Conservation (phyloP, 176 grass and related monocot species). For the Pontederia crassipes region DNA sequence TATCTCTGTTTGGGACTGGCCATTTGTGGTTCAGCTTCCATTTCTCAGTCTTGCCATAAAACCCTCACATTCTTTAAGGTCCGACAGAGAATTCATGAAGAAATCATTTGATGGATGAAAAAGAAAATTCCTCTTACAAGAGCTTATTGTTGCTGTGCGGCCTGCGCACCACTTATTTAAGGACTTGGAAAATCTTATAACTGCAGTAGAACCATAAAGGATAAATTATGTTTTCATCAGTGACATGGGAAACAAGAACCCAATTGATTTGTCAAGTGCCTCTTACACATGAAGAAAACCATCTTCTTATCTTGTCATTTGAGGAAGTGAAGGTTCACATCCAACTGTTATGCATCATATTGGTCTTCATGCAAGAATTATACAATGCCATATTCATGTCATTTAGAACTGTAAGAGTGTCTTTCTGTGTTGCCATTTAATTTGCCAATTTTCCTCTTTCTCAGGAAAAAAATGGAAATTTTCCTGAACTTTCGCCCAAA, state of each 20-base stretch:
- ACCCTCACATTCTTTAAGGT: constrained; percentile 63
- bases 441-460: constrained; percentile 6
- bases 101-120: constrained; percentile 94
- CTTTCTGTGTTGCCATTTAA: constrained; percentile 25
- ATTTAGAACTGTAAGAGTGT: constrained; percentile 44
- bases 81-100: constrained; percentile 77
- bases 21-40: constrained; percentile 56
- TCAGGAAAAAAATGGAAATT: constrained; percentile 39
- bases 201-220: constrained; percentile 26
- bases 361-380: constrained; percentile 69
- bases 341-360: constrained; percentile 47
- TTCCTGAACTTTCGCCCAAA: constrained; percentile 94
- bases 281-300: constrained; percentile 78
- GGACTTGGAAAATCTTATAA: constrained; percentile 95
- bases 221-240: constrained; percentile 1
- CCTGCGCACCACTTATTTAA: constrained; percentile 66
- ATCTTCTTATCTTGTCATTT: constrained; percentile 71
- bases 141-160: constrained; percentile 66
- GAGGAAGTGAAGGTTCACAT: constrained; percentile 70
- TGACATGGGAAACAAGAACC: background rate
- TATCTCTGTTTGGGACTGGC: constrained; percentile 67
- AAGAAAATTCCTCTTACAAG: constrained; percentile 73
- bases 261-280: background rate
- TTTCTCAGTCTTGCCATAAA: constrained; percentile 72
- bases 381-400: constrained; percentile 76